Conservation (phyloP, 1,284 basidiomycete species). For the Ceratobasidium sp. region DNA sequence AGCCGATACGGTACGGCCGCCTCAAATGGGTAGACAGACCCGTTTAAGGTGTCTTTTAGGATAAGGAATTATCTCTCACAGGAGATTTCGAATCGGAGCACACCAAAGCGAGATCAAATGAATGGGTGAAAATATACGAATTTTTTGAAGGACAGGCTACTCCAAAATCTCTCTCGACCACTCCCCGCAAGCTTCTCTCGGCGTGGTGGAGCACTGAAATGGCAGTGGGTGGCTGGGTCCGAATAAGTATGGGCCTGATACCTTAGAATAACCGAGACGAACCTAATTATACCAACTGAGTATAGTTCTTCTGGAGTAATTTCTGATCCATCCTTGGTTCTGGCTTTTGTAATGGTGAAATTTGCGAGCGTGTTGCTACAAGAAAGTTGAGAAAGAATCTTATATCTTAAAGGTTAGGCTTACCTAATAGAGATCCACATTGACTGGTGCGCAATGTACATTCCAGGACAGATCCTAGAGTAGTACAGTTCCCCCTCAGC, state of each 20-base stretch:
- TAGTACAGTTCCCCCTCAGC: background rate
- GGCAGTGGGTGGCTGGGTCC: conserved; percentile 17
- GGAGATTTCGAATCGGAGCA: too few species aligned
- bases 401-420: background rate
- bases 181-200: background rate
- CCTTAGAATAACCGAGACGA: background rate
- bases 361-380: conserved; percentile 21
- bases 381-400: background rate
- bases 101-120: too few species aligned
- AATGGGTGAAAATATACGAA: too few species aligned
- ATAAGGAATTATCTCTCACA: too few species aligned
- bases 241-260: background rate
- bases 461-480: conserved; percentile 19
- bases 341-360: conserved; percentile 29
- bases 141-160: background rate
- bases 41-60: too few species aligned
- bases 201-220: background rate
- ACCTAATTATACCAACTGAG: conserved; percentile 29
- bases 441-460: conserved; percentile 19
- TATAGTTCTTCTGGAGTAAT: conserved; percentile 22
- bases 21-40: too few species aligned
- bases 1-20: too few species aligned
- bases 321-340: conserved; percentile 9
- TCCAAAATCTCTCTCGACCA: background rate
- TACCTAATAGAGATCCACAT: conserved; percentile 31